phyloP scores from a whole-genome alignment of 345 rosid species.

The Aquilaria yunnanensis region DNA sequence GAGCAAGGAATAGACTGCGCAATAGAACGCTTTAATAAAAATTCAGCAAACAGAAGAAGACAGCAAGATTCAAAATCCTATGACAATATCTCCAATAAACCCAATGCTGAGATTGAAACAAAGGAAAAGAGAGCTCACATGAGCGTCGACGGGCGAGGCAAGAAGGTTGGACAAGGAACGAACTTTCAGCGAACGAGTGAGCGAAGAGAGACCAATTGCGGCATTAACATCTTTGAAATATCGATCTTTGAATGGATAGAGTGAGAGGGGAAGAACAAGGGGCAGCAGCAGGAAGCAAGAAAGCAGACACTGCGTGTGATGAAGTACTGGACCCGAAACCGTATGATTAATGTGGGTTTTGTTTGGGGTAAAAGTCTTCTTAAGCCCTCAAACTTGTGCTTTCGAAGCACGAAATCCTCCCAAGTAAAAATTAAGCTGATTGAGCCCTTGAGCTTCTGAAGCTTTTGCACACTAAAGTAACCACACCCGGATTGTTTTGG shows the following conservation, averaged over 20 bases:
- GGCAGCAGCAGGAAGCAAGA: no score
- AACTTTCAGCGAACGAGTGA: neutral
- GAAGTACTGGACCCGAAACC: no score
- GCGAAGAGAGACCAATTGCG: neutral
- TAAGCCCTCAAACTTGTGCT: no score
- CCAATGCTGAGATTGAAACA: neutral
- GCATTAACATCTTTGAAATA: neutral
- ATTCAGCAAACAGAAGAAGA: neutral
- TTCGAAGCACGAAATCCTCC: no score
- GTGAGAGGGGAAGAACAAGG: neutral
- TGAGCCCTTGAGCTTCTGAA: no score
- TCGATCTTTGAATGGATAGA: neutral
- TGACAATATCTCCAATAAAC: neutral
- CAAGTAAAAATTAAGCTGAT: no score
- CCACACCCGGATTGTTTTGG: no score
- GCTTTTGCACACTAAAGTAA: no score
- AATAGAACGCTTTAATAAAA: neutral
- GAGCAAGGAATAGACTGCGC: no score
- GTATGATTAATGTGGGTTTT: no score
- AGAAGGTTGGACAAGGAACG: neutral
- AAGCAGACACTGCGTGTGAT: no score
- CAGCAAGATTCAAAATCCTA: neutral
- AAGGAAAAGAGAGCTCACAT: constrained; percentile 11
- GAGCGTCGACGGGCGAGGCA: constrained; percentile 2
- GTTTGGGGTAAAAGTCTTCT: no score